Percentiles rank a stretch among this genome's conserved stretches.
Evolutionary conservation across 1,139 yeast genomes (phyloP).

Genomic region (Sugiyamaella castrensis): DNA sequence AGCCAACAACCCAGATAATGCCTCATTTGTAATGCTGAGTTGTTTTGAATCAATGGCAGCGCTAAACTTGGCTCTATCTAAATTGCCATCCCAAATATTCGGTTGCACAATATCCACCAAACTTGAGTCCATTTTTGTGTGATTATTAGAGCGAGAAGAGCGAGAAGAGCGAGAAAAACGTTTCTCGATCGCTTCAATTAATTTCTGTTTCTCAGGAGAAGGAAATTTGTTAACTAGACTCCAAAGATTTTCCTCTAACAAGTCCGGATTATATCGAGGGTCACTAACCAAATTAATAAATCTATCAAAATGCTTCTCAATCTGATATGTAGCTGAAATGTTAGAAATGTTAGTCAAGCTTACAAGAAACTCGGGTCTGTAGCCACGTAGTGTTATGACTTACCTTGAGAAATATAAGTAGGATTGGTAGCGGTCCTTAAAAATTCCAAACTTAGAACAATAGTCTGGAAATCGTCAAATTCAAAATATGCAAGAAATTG

Average conservation of each 20-base stretch:
- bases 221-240: conserved; percentile 1
- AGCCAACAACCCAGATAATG: conserved; percentile 9
- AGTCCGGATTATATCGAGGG: conserved; percentile 1
- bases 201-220: not conserved
- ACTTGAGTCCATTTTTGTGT: conserved; percentile 7
- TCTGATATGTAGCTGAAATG: conserved; percentile 3
- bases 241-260: conserved; percentile 2
- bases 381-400: too few species aligned
- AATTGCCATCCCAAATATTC: conserved; percentile 6
- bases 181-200: conserved; percentile 2
- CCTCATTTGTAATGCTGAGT: conserved; percentile 1
- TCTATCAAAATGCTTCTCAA: conserved; percentile 3
- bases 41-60: conserved; percentile 3
- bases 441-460: conserved; percentile 2
- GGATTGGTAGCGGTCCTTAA: not conserved
- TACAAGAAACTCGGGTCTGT: too few species aligned
- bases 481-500: conserved; percentile 8
- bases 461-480: conserved; percentile 8
- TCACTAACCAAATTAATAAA: conserved; percentile 2
- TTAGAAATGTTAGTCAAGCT: too few species aligned
- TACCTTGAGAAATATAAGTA: too few species aligned
- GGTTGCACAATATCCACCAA: conserved; percentile 10
- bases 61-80: conserved; percentile 3
- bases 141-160: not conserved
- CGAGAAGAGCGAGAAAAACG: not conserved